Conservation (phyloP, 768 basidiomycete genomes). For the Phanerodontia chrysosporium region DNA sequence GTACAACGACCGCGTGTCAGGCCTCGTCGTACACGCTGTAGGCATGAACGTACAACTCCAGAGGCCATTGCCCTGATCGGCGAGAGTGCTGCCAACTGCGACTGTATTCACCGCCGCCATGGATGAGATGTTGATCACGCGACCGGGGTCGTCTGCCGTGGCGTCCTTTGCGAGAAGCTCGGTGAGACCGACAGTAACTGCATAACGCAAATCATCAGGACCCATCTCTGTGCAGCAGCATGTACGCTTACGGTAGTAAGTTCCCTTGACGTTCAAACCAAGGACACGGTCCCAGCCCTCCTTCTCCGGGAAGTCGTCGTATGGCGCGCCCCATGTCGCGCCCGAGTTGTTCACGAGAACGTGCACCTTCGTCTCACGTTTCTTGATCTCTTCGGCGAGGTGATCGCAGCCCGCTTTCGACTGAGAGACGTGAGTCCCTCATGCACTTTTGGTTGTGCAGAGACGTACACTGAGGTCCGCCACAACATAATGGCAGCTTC, state of each 20-base stretch:
- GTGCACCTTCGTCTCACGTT: slow-evolving; percentile 68
- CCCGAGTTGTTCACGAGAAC: slow-evolving; percentile 85
- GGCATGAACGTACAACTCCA: slow-evolving; percentile 67
- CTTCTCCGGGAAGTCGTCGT: slow-evolving; percentile 67
- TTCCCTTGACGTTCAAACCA: slow-evolving; percentile 79
- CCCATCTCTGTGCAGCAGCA: too few species aligned
- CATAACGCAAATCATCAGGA: too few species aligned
- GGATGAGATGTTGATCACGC: slow-evolving; percentile 83
- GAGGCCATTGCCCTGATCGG: slow-evolving; percentile 55
- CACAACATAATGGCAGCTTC: slow-evolving; percentile 67
- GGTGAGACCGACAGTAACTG: slow-evolving; percentile 34
- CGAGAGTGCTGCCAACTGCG: slow-evolving; percentile 45
- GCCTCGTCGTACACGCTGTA: too few species aligned
- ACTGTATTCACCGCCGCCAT: slow-evolving; percentile 51
- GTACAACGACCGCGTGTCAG: slow-evolving; percentile 1
- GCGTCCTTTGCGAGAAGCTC: slow-evolving; percentile 65
- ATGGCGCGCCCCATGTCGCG: slow-evolving; percentile 72
- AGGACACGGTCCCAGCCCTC: slow-evolving; percentile 86
- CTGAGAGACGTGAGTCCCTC: slow-evolving; percentile 29
- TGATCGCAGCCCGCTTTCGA: slow-evolving; percentile 72
- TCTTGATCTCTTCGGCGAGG: slow-evolving; percentile 63
- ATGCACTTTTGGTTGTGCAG: not conserved
- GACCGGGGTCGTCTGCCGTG: slow-evolving; percentile 58
- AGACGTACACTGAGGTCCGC: slow-evolving; percentile 66
- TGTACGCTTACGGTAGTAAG: slow-evolving; percentile 67